A percentile compares a stretch with the other conserved stretches of the same genome.
Evolutionary conservation across 2,329 filamentous ascomycete species (phyloP).

Genomic region (Colletotrichum kahawae): DNA sequence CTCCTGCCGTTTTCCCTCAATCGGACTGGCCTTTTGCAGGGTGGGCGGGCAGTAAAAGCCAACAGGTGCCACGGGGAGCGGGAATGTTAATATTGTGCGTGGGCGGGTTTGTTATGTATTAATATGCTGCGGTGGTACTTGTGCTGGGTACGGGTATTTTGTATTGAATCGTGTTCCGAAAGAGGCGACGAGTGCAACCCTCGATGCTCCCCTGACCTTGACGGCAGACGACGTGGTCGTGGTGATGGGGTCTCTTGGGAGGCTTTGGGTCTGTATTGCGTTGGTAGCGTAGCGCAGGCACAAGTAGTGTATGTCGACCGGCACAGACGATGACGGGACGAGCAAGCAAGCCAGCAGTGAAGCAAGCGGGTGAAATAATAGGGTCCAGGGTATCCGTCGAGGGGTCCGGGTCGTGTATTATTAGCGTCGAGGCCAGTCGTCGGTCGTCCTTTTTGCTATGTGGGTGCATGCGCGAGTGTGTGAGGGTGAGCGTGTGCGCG

Average conservation of each 20-base stretch:
- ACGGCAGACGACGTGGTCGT: not conserved
- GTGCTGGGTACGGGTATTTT: not conserved
- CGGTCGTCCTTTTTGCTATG: not conserved
- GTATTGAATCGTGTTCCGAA: not conserved
- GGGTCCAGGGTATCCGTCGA: not conserved
- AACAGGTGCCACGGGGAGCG: slow-evolving; percentile 3
- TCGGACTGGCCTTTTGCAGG: slow-evolving; percentile 1
- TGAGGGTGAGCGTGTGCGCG: not conserved
- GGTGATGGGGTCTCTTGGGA: not conserved
- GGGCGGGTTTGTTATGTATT: slow-evolving; percentile 10
- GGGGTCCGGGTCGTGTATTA: not conserved
- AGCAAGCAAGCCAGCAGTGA: not conserved
- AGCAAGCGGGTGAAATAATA: not conserved
- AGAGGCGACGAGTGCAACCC: slow-evolving; percentile 7
- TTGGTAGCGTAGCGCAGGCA: not conserved
- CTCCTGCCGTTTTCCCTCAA: not conserved
- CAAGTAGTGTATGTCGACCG: not conserved
- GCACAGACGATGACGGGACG: not conserved
- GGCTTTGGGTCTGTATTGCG: not conserved
- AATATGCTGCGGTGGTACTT: not conserved
- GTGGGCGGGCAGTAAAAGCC: not conserved
- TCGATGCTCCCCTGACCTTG: slow-evolving; percentile 18
- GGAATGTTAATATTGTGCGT: not conserved
- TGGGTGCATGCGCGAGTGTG: not conserved
- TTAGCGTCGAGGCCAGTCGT: not conserved